These are phyloP conservation scores for Phytophthora melonis DNA, from an alignment of 352 stramenopile species.

Conservation along the genomic window DNA sequence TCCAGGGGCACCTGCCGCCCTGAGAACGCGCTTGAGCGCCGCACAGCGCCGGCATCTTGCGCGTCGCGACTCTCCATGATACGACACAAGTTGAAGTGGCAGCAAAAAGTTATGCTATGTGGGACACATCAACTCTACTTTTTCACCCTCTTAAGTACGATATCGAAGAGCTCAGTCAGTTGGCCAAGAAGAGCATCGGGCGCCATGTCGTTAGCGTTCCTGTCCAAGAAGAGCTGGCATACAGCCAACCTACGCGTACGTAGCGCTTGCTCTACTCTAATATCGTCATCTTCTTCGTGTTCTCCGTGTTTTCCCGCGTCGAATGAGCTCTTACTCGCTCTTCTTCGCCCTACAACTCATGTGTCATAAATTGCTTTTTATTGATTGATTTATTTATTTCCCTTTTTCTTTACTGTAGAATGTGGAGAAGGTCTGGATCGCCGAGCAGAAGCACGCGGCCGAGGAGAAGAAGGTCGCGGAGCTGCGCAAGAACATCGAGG, in stretches of 20 bases:
- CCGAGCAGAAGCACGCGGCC: conserved; percentile 94
- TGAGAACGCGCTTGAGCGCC: conserved; percentile 33
- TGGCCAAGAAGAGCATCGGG: background rate
- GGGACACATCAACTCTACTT: background rate
- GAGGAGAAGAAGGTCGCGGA: conserved; percentile 95
- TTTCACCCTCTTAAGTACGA: conserved; percentile 2
- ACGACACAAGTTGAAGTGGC: background rate
- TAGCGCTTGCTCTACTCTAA: conserved; percentile 3
- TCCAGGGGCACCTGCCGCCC: conserved; percentile 43
- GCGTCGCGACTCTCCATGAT: conserved; percentile 34
- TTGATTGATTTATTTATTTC: background rate
- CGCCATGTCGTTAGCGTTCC: conserved; percentile 92
- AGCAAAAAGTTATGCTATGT: background rate
- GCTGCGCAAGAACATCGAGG: conserved; percentile 96
- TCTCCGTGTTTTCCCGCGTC: background rate
- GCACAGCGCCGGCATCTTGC: conserved; percentile 21
- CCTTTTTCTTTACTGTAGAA: too few relatives aligned
- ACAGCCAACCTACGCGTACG: conserved; percentile 93
- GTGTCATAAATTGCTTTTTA: background rate
- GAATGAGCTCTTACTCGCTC: background rate
- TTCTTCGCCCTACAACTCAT: background rate
- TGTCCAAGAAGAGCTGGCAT: conserved; percentile 98
- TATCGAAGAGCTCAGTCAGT: background rate
- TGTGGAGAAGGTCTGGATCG: conserved; percentile 98
- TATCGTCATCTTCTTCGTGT: background rate